Percentiles rank a stretch among this genome's conserved stretches.
phyloP scores from a whole-genome alignment of 192 early-diverging fungal genomes.

The Gryganskiella cystojenkinii region DNA sequence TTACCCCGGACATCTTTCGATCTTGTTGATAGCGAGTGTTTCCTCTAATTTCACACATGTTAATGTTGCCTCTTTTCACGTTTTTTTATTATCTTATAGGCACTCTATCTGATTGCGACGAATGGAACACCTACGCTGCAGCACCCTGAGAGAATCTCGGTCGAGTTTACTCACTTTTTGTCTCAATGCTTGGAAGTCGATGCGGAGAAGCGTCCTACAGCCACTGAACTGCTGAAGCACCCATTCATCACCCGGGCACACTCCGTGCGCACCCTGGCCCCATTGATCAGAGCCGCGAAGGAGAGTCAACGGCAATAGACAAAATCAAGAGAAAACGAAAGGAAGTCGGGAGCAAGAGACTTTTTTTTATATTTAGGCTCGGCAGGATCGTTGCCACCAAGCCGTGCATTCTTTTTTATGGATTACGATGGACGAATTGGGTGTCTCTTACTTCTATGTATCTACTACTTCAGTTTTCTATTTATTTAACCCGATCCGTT shows the following conservation, averaged over 20 bases:
- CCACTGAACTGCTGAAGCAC: constrained; percentile 82
- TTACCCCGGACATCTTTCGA: constrained; percentile 64
- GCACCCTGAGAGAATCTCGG: constrained; percentile 79
- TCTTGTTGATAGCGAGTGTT: neutral
- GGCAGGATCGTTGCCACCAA: neutral
- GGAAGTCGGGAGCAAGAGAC: neutral
- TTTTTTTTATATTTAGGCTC: neutral
- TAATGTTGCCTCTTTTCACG: neutral
- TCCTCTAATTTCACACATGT: constrained; percentile 3
- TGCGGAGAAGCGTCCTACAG: constrained; percentile 79
- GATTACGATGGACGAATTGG: too few species aligned
- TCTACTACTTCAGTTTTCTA: too few species aligned
- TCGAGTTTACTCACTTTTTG: constrained; percentile 86
- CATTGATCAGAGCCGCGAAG: constrained; percentile 78
- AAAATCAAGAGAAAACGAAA: neutral
- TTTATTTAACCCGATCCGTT: too few species aligned
- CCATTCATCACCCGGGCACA: constrained; percentile 86
- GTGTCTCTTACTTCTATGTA: too few species aligned
- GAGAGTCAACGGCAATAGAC: constrained; percentile 53
- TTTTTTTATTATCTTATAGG: constrained; percentile 46
- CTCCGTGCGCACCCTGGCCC: constrained; percentile 79
- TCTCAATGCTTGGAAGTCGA: constrained; percentile 82
- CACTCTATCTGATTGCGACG: constrained; percentile 93
- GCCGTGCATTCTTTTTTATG: too few species aligned
- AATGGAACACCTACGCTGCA: constrained; percentile 92